Conservation (phyloP, 257 asterid genomes). For the Ophiorrhiza pumila region DNA sequence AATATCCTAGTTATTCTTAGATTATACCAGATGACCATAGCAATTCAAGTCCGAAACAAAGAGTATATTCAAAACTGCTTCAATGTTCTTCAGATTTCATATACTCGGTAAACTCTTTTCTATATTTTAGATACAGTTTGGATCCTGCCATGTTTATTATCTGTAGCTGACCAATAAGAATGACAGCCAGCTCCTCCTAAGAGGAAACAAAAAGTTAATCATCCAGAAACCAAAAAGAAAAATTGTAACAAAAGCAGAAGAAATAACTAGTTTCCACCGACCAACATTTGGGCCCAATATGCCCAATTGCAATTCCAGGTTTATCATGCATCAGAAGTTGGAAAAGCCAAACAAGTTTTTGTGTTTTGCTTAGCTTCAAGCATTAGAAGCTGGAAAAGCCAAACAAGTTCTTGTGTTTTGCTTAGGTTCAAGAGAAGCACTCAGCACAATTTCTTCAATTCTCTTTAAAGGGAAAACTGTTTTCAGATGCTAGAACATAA, state of each 20-base stretch:
- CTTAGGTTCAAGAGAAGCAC: not conserved
- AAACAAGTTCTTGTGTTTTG: too few species aligned
- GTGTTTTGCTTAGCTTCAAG: not conserved
- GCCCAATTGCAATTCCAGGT: not conserved
- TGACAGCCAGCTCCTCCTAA: not conserved
- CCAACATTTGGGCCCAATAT: not conserved
- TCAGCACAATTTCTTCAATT: not conserved
- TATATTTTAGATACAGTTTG: not conserved
- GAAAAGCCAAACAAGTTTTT: not conserved
- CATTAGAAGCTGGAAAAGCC: not conserved
- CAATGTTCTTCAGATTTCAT: not conserved
- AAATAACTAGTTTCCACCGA: not conserved
- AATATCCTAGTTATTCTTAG: not conserved
- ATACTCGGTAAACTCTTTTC: not conserved
- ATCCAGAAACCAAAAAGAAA: not conserved
- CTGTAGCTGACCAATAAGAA: not conserved
- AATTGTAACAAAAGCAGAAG: not conserved
- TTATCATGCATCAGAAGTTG: not conserved
- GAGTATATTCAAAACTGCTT: not conserved
- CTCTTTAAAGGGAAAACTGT: not conserved
- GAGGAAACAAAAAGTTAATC: not conserved
- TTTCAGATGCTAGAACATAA: not conserved
- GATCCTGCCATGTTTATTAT: not conserved
- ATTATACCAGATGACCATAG: too few species aligned
- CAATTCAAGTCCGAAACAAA: not conserved